A percentile compares a stretch with the other conserved stretches of the same genome.
These are phyloP conservation scores for Phellopilus nigrolimitatus DNA, from an alignment of 1,284 basidiomycete genomes.

Conservation along the genomic window DNA sequence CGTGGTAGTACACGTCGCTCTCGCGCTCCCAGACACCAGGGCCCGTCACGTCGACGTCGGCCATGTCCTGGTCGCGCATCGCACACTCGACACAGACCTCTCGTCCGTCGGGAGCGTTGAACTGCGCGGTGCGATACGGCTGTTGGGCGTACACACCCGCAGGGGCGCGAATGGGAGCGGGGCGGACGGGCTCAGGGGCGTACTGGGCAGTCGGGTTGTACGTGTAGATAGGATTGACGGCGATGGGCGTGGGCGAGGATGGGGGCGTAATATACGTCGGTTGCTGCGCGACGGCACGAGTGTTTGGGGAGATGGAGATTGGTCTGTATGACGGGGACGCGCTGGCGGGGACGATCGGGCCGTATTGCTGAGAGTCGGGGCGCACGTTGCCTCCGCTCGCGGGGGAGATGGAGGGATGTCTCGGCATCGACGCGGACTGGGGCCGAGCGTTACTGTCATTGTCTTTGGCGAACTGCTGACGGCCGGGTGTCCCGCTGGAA, in stretches of 20 bases:
- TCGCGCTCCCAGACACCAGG: slow-evolving; percentile 89
- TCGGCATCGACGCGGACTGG: background rate
- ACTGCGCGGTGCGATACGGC: slow-evolving; percentile 1
- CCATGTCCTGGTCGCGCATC: slow-evolving; percentile 99
- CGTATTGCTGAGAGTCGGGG: slow-evolving; percentile 6
- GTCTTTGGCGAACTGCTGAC: slow-evolving; percentile 1
- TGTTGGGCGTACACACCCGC: background rate
- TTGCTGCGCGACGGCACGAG: slow-evolving; percentile 65
- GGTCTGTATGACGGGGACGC: slow-evolving; percentile 16
- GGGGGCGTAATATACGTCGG: slow-evolving; percentile 68
- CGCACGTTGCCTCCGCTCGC: slow-evolving; percentile 6
- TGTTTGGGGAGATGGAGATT: slow-evolving; percentile 42
- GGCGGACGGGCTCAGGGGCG: slow-evolving; percentile 34
- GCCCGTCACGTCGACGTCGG: slow-evolving; percentile 85
- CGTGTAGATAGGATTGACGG: slow-evolving; percentile 56
- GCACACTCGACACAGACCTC: slow-evolving; percentile 97
- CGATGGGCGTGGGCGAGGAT: slow-evolving; percentile 39
- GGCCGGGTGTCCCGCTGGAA: slow-evolving; percentile 4
- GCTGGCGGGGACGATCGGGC: slow-evolving; percentile 9
- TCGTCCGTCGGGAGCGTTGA: slow-evolving; percentile 32
- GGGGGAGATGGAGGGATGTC: slow-evolving; percentile 11
- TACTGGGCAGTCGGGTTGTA: slow-evolving; percentile 1
- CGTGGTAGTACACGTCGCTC: slow-evolving; percentile 80
- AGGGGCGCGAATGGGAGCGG: slow-evolving; percentile 24
- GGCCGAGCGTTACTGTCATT: background rate